Percentiles rank a stretch among this genome's conserved stretches.
phyloP scores from a whole-genome alignment of 345 rosid genomes.

The Melastoma malabathricum region DNA sequence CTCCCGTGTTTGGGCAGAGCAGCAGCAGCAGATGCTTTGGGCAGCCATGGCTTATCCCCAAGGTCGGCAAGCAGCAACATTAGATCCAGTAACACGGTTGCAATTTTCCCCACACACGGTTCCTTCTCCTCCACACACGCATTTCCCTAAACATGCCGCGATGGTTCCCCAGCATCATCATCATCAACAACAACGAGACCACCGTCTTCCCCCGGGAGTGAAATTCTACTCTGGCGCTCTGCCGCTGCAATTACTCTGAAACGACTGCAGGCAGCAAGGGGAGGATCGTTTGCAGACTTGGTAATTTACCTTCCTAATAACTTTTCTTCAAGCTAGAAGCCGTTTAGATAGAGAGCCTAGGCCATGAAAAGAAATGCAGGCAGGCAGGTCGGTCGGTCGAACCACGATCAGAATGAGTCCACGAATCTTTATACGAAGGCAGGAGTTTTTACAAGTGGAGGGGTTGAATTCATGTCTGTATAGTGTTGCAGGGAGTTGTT shows the following conservation, averaged over 20 bases:
- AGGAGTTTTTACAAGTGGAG: too few species aligned
- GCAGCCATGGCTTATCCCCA: constrained; percentile 33
- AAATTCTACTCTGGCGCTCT: constrained; percentile 26
- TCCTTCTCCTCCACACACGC: constrained; percentile 18
- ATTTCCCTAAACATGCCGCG: constrained; percentile 19
- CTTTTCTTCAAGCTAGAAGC: too few species aligned
- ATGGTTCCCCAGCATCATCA: constrained; percentile 16
- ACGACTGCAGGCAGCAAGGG: constrained; percentile 27
- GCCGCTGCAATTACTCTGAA: constrained; percentile 46
- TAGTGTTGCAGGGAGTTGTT: too few species aligned
- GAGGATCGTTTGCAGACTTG: not conserved
- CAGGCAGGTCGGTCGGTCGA: too few species aligned
- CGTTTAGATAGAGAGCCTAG: not conserved
- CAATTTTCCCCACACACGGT: constrained; percentile 11
- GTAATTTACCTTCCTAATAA: not conserved
- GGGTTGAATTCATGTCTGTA: too few species aligned
- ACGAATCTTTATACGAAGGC: too few species aligned
- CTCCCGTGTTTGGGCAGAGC: constrained; percentile 15
- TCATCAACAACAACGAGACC: constrained; percentile 28
- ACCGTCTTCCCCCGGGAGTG: constrained; percentile 20
- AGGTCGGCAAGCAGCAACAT: constrained; percentile 22
- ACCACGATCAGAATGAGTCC: too few species aligned
- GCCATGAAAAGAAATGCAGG: not conserved
- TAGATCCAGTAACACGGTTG: constrained; percentile 19
- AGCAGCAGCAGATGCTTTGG: constrained; percentile 33